Evolutionary conservation across 1,284 basidiomycete species (phyloP).

Genomic region (Microbotryum scabiosae): DNA sequence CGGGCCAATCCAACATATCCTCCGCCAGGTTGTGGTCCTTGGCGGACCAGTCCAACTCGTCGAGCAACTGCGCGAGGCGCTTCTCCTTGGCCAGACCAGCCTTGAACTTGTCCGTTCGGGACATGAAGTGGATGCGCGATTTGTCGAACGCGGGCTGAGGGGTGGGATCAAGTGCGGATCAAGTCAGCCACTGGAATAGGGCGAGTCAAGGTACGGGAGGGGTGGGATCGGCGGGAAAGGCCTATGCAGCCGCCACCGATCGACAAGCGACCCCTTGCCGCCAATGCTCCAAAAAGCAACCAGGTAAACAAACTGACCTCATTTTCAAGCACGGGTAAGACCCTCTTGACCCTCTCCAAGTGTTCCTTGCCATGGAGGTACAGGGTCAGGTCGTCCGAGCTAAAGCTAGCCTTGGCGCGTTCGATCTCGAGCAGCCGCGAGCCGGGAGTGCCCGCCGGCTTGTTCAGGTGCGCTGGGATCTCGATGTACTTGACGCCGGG

Average conservation of each 20-base stretch:
- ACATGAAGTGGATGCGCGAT: conserved; percentile 45
- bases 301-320: conserved; percentile 15
- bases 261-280: background rate
- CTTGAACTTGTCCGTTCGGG: conserved; percentile 38
- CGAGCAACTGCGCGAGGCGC: conserved; percentile 41
- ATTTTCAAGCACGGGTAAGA: conserved; percentile 22
- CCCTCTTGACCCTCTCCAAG: conserved; percentile 12
- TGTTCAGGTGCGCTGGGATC: conserved; percentile 20
- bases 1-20: conserved; percentile 30
- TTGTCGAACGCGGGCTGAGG: conserved; percentile 58
- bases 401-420: conserved; percentile 29
- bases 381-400: conserved; percentile 17
- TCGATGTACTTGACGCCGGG: conserved; percentile 6
- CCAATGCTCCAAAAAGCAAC: background rate
- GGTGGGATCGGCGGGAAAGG: background rate
- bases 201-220: background rate
- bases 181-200: background rate
- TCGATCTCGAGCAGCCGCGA: conserved; percentile 30
- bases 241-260: background rate
- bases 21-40: conserved; percentile 39
- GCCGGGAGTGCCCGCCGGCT: conserved; percentile 19
- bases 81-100: conserved; percentile 41
- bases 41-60: conserved; percentile 33
- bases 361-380: conserved; percentile 28
- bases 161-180: background rate